Conservation (phyloP, 352 stramenopile genomes). For the Halophytophthora batemanensis region DNA sequence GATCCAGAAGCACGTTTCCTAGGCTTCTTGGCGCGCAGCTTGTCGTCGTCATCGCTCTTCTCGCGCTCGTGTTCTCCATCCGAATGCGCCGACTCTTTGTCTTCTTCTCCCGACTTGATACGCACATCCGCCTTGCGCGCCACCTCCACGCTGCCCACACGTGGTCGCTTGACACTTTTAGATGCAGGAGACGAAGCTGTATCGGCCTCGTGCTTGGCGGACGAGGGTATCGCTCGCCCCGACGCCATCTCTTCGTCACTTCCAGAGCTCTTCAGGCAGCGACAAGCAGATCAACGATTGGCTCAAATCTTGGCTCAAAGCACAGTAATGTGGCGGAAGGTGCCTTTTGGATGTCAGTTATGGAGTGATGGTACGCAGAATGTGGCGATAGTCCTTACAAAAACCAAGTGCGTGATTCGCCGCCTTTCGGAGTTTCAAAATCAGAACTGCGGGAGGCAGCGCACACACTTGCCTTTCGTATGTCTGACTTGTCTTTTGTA, state of each 20-base stretch:
- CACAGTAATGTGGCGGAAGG: not conserved
- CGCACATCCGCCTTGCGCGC: not conserved
- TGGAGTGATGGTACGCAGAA: too few relatives aligned
- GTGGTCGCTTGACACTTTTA: constrained; percentile 11
- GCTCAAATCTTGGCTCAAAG: not conserved
- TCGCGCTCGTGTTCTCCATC: not conserved
- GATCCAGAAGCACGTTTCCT: too few relatives aligned
- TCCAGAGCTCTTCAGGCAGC: not conserved
- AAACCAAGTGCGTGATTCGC: too few relatives aligned
- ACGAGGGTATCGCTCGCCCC: not conserved
- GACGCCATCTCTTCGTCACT: not conserved
- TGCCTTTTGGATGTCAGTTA: too few relatives aligned
- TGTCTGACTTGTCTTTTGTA: too few relatives aligned
- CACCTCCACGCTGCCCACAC: constrained; percentile 1
- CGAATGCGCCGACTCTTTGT: not conserved
- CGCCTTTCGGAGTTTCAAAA: too few relatives aligned
- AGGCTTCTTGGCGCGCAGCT: not conserved
- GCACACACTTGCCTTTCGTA: too few relatives aligned
- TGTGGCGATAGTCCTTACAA: too few relatives aligned
- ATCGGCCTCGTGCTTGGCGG: not conserved
- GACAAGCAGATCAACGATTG: not conserved
- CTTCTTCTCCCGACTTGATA: constrained; percentile 2
- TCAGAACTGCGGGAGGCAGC: too few relatives aligned
- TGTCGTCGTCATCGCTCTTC: not conserved
- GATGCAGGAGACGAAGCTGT: not conserved